Evolutionary conservation across 768 basidiomycete species (phyloP).

Genomic region (Chiua virens): DNA sequence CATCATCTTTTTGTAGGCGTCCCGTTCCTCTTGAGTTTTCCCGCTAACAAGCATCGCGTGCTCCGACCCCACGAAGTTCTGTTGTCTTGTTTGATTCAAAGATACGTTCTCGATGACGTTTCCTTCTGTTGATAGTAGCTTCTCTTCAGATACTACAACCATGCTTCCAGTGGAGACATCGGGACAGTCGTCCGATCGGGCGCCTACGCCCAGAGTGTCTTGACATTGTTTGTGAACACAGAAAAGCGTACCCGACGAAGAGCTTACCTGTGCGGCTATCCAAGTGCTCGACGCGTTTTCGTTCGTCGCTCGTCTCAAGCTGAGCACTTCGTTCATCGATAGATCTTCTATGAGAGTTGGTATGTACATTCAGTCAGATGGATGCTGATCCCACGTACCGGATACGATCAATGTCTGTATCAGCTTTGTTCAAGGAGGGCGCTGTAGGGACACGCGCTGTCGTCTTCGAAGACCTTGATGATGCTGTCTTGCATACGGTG

Average conservation of each 20-base stretch:
- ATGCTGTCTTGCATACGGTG: neutral
- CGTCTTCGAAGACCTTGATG: neutral
- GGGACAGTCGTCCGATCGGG: neutral
- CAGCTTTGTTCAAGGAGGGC: neutral
- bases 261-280: neutral
- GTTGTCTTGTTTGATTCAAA: neutral
- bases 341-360: conserved; percentile 1
- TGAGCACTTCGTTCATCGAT: neutral
- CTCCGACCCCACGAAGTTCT: neutral
- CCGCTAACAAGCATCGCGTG: neutral
- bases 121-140: neutral
- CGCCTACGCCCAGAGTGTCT: neutral
- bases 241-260: neutral
- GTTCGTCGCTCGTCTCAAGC: neutral
- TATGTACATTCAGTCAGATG: neutral
- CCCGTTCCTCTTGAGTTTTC: neutral
- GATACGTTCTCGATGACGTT: neutral
- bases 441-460: neutral
- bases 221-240: neutral
- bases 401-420: neutral
- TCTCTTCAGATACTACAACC: neutral
- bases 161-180: neutral
- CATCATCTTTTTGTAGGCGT: neutral
- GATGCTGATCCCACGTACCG: neutral
- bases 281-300: neutral